Evolutionary conservation across 768 basidiomycete genomes (phyloP).

Genomic region (Lactarius deliciosus): DNA sequence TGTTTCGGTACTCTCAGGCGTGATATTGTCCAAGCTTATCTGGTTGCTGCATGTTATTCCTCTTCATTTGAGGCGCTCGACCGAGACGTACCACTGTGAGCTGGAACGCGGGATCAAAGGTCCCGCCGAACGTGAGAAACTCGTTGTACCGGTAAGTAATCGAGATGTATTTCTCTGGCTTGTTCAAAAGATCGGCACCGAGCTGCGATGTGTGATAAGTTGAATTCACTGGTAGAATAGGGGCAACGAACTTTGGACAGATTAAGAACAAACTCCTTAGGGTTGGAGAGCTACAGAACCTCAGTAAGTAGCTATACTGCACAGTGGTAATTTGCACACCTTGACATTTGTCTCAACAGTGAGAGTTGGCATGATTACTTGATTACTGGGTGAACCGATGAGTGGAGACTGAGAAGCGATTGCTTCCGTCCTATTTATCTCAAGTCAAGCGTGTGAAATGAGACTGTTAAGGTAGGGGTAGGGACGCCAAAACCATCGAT

Average conservation of each 20-base stretch:
- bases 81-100: constrained; percentile 52
- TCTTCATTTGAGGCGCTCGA: background rate
- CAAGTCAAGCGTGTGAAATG: background rate
- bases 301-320: background rate
- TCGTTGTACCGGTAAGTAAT: constrained; percentile 58
- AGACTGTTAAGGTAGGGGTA: background rate
- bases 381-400: background rate
- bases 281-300: constrained; percentile 12
- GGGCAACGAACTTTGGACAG: constrained; percentile 16
- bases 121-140: constrained; percentile 57
- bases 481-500: background rate
- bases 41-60: constrained; percentile 31
- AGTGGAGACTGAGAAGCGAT: background rate
- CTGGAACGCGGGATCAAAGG: constrained; percentile 64
- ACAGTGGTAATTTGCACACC: constrained; percentile 3
- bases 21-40: constrained; percentile 59
- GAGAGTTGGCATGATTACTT: constrained; percentile 25
- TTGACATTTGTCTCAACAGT: constrained; percentile 27
- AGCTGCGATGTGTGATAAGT: constrained; percentile 40
- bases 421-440: background rate
- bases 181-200: constrained; percentile 50
- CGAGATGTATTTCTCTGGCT: constrained; percentile 56
- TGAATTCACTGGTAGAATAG: background rate
- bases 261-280: constrained; percentile 11
- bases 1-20: constrained; percentile 44